phyloP scores from a whole-genome alignment of 495 filamentous ascomycete species.

The Neurospora cerealis region DNA sequence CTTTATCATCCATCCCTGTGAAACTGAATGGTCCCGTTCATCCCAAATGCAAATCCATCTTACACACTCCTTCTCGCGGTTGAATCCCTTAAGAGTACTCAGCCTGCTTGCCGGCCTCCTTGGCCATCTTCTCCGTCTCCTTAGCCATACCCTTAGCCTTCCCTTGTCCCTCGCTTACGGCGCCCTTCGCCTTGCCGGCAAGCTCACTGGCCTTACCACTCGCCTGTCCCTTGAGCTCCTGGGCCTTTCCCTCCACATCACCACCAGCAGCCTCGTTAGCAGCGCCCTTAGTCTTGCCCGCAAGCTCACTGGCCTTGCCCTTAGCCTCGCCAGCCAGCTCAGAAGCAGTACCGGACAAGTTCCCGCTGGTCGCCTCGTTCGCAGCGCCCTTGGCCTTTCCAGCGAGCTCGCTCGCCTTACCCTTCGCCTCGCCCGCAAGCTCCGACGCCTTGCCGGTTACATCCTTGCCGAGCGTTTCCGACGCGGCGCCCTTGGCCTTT shows the following conservation, averaged over 20 bases:
- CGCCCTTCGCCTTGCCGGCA: background rate
- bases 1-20: background rate
- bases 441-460: slow-evolving; percentile 15
- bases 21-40: background rate
- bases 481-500: slow-evolving; percentile 17
- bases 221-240: slow-evolving; percentile 6
- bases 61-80: background rate
- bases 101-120: background rate
- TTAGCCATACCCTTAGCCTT: background rate
- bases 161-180: background rate
- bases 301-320: slow-evolving; percentile 23
- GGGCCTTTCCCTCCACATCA: slow-evolving; percentile 2
- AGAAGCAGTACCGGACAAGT: slow-evolving; percentile 22
- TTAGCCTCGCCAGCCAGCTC: slow-evolving; percentile 25
- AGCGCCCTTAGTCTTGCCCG: slow-evolving; percentile 19
- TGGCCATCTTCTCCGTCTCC: slow-evolving; percentile 7
- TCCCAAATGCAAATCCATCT: background rate
- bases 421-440: slow-evolving; percentile 22
- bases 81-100: background rate
- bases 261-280: slow-evolving; percentile 4
- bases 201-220: slow-evolving; percentile 3
- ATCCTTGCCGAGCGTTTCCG: background rate
- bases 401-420: slow-evolving; percentile 20
- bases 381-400: slow-evolving; percentile 25
- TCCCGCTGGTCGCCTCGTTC: slow-evolving; percentile 21